Conservation (phyloP, 345 rosid species). For the Eucalyptus lansdowneana region DNA sequence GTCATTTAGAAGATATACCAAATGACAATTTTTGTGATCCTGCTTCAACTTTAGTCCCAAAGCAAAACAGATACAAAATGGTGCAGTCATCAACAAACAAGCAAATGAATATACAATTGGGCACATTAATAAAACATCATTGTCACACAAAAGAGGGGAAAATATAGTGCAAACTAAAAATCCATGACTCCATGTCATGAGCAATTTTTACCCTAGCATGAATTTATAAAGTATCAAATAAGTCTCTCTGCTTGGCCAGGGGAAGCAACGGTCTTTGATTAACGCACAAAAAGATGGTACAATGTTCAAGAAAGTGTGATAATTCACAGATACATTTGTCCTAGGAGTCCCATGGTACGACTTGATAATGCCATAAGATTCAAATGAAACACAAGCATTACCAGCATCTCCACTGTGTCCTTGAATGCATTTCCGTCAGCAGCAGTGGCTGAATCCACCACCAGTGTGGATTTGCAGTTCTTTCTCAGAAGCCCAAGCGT, state of each 20-base stretch:
- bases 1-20: not conserved
- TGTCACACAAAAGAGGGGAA: not conserved
- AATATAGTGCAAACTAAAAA: not conserved
- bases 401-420: slow-evolving; percentile 62
- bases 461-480: slow-evolving; percentile 74
- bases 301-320: not conserved
- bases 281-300: not conserved
- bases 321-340: not conserved
- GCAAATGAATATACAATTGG: not conserved
- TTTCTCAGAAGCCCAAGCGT: slow-evolving; percentile 89
- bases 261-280: not conserved
- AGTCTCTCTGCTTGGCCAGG: not conserved
- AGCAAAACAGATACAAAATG: not conserved
- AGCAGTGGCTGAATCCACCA: slow-evolving; percentile 58
- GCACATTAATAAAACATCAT: not conserved
- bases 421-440: slow-evolving; percentile 55
- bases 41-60: not conserved
- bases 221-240: not conserved
- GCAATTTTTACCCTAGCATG: not conserved
- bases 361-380: not conserved
- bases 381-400: slow-evolving; percentile 1
- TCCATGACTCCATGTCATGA: not conserved
- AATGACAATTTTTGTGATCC: not conserved
- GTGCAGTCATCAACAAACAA: not conserved
- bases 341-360: not conserved